Evolutionary conservation across 2,329 filamentous ascomycete species (phyloP).

Genomic region (Xylariaceae sp.): DNA sequence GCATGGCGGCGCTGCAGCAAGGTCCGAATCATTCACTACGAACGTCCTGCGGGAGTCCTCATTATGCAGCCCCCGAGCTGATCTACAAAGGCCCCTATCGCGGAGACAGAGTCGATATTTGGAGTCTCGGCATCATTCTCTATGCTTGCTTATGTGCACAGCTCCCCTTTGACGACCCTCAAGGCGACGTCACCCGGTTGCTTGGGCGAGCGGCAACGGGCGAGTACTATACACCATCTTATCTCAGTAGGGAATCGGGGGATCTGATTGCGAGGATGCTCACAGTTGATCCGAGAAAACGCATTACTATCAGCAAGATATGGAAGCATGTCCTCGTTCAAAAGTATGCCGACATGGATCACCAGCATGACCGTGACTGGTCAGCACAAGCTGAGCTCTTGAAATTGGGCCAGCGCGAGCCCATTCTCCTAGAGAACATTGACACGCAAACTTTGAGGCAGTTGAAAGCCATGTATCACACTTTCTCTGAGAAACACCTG

Average conservation of each 20-base stretch:
- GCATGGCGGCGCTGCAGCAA: slow-evolving; percentile 90
- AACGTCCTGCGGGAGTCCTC: slow-evolving; percentile 92
- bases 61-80: slow-evolving; percentile 93
- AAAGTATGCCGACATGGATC: slow-evolving; percentile 75
- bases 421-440: slow-evolving; percentile 61
- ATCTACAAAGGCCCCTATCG: slow-evolving; percentile 66
- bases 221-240: slow-evolving; percentile 56
- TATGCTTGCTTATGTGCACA: slow-evolving; percentile 82
- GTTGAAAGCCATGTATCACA: slow-evolving; percentile 88
- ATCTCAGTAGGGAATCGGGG: slow-evolving; percentile 63
- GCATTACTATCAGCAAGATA: slow-evolving; percentile 76
- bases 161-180: slow-evolving; percentile 72
- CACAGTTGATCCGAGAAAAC: slow-evolving; percentile 69
- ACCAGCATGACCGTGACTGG: slow-evolving; percentile 54
- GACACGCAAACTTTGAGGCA: slow-evolving; percentile 80
- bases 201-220: slow-evolving; percentile 58
- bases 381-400: slow-evolving; percentile 43
- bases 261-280: slow-evolving; percentile 80
- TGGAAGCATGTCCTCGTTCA: slow-evolving; percentile 84
- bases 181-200: slow-evolving; percentile 52
- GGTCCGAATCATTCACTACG: slow-evolving; percentile 72
- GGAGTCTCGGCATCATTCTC: slow-evolving; percentile 88
- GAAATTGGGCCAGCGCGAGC: slow-evolving; percentile 58
- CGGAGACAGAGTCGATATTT: slow-evolving; percentile 84
- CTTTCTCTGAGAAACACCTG: slow-evolving; percentile 68